Evolutionary conservation across 139 green algal species (phyloP), one percentile per base, ranked within the genome.

Genomic region (Chlamydomonas sp.): DNA sequence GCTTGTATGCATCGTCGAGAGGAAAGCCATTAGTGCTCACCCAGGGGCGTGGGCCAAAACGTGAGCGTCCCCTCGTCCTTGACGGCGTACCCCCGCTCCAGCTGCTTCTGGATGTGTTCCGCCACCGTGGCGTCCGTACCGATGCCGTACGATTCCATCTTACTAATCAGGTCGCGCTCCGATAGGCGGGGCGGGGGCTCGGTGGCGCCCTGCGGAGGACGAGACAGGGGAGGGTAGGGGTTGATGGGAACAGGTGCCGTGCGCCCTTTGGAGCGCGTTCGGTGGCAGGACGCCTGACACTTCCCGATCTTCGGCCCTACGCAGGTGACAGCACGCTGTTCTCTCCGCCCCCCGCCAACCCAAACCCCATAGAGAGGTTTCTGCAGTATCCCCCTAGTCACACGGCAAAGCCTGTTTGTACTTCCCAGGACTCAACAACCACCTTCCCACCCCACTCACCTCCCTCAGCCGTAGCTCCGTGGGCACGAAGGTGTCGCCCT

Each of bases 71-170:
- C 91, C 73, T 75, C 83, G 64, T 98, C 96, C 90, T 99, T 99
- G 62, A 67, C 69, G 9, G 97, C 96, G 80, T 99, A 99, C 8
- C 95, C 93, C 1, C 92, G 86, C 78, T 94, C 89, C 78, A 95
- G 63, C 90, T 96, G 94, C 87, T 95, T 95, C 79, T 91, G 79
- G 76, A 96, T 96, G 94, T 99, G 97, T 85, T 98, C 94, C 9
- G 94, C 96, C 58, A 97, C 94, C 2, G 98, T 99, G 14, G 98
- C 98, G 90, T 99, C 98, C 4, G 98, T 99, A 57, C 98, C 98
- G 83, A 99, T 99, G 80, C 97, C 96, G 85, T 98, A 83, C 58
- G 88, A 82, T 85, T 99, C 98, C 98, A 99, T 99, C 10, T 94
- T 90, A 16, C 91, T 77, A 12, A 99, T 96, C 7, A 99, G 92